Percentiles rank a stretch among this genome's conserved stretches.
Evolutionary conservation across 1,284 basidiomycete species (phyloP).

Genomic region (Earliella scabrosa): DNA sequence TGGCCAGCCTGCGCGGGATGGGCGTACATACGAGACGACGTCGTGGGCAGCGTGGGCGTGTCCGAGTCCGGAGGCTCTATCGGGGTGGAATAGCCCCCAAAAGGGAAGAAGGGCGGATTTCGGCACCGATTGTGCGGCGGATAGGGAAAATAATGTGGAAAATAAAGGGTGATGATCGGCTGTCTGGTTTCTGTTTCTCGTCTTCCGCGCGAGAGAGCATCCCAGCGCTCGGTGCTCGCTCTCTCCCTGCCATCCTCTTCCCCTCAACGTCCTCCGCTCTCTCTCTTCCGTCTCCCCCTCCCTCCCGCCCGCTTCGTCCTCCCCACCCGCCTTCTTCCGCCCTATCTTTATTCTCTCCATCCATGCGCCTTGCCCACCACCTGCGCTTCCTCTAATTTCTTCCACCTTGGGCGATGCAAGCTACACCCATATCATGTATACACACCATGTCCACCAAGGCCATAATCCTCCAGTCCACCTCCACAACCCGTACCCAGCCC

Average conservation of each 20-base stretch:
- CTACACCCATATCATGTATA: conserved; percentile 70
- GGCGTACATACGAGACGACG: too few species aligned
- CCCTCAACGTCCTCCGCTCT: conserved; percentile 22
- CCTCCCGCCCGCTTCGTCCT: conserved; percentile 12
- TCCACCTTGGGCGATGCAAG: conserved; percentile 45
- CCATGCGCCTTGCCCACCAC: conserved; percentile 28
- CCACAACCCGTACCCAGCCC: conserved; percentile 30
- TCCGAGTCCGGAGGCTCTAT: conserved; percentile 6
- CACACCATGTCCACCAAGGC: conserved; percentile 56
- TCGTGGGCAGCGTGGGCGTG: background rate
- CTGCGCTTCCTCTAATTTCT: conserved; percentile 34
- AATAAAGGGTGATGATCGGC: conserved; percentile 18
- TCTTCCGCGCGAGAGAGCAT: conserved; percentile 21
- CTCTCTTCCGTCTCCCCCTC: conserved; percentile 23
- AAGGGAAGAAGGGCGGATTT: conserved; percentile 22
- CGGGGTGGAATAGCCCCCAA: conserved; percentile 10
- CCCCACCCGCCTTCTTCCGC: conserved; percentile 17
- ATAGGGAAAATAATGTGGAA: conserved; percentile 15
- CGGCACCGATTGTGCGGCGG: conserved; percentile 19
- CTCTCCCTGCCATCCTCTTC: conserved; percentile 28
- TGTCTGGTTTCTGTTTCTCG: conserved; percentile 22
- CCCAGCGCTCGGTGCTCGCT: conserved; percentile 19
- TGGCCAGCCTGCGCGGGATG: too few species aligned
- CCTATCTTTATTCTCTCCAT: conserved; percentile 29
- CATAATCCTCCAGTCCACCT: conserved; percentile 41